Base-by-base conservation (phyloP, 2,329 filamentous ascomycete genomes). In the Sphaerulina vaccinii region DNA sequence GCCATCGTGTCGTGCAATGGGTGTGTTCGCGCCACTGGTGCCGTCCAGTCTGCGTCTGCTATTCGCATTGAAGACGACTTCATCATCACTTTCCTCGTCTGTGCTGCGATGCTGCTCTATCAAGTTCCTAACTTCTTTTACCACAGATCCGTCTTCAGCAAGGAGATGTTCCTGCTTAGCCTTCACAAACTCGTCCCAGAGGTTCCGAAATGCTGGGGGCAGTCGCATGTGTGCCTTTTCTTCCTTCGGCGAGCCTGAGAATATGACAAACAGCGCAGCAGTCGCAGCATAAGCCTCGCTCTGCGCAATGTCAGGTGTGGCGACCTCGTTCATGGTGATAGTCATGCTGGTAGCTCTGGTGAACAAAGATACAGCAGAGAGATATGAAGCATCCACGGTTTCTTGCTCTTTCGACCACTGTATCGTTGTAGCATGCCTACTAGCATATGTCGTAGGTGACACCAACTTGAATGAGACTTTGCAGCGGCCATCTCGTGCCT, bases 251-350 rank as follows among this genome's bases (percentile, higher is more conserved):
- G 84, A 88, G n/a, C 81, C 79, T 1, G 84, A 83, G 58, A 90
- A 96, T 0, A 95, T 77, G 35, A 88, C 79, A 67, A 95, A 96
- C 1, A 99, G 73, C 1, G 87, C 89, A 10, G 83, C 78, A 0
- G 90, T 95, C 5, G 90, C 88, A 36, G 93, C 80, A 61, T 86
- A 97, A 1, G 86, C 85, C 69, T 97, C 91, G 5, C 93, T 95
- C 67, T 99, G 91, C 58, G 85, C 83, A 10, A 77, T 61, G 47
- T 90, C 86, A 0, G 90, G 83, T 0, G 90, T 86, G 9, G 90
- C 87, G 37, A 95, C 71, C 0, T 79, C 78, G 3, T 73, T 77
- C 86, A 96, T 96, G 36, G 84, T 86, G 60, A 93, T 83, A 9
- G 75, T 81, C 19, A 86, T 70, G 9, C 67, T 70, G 38, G 69